Conservation (phyloP, 192 early-diverging fungal species). For the Mortierella claussenii region DNA sequence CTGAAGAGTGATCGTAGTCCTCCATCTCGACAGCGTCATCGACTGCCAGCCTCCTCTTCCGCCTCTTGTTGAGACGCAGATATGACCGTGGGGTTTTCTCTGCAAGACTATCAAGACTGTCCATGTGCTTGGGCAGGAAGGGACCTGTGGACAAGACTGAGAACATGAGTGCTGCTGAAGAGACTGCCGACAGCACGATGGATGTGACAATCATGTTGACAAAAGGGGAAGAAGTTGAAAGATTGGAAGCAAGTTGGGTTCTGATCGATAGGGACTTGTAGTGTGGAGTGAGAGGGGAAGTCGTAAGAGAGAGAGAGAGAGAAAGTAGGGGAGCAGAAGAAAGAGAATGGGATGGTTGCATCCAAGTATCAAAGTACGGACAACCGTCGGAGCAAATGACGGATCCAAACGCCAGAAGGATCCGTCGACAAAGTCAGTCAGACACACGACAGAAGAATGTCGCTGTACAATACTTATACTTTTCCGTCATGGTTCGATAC, state of each 20-base stretch:
- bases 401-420: no score
- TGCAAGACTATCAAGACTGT: constrained; percentile 3
- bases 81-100: background rate
- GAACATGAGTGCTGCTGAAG: constrained; percentile 8
- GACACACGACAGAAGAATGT: no score
- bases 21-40: constrained; percentile 19
- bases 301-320: background rate
- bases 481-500: no score
- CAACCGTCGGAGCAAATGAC: no score
- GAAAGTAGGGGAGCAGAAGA: background rate
- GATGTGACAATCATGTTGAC: constrained; percentile 24
- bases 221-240: background rate
- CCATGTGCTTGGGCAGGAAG: constrained; percentile 4
- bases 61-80: background rate
- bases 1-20: background rate
- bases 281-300: no score
- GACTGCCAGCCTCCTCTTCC: constrained; percentile 1
- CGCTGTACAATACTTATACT: no score
- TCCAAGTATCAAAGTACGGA: no score
- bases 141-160: background rate
- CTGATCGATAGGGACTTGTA: no score
- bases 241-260: no score
- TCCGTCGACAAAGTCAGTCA: no score
- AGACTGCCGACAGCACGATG: constrained; percentile 16
- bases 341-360: no score